phyloP scores from a whole-genome alignment of 768 basidiomycete genomes.

The Butyriboletus loyo region DNA sequence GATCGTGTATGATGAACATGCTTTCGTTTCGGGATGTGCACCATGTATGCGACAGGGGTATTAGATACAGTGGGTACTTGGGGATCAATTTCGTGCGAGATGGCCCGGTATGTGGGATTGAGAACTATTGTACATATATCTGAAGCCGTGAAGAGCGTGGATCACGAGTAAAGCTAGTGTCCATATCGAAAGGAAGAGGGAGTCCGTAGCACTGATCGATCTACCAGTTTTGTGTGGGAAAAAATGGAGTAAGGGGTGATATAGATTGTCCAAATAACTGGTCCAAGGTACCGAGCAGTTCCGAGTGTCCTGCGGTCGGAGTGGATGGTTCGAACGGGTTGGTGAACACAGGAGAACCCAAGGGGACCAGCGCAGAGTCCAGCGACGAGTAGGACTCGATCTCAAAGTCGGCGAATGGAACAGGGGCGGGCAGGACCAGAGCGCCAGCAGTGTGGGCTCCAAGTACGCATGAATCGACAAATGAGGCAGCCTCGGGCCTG shows the following conservation, averaged over 20 bases:
- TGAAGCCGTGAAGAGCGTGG: not conserved
- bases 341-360: conserved; percentile 29
- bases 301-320: conserved; percentile 1
- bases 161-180: not conserved
- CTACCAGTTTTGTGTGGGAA: conserved; percentile 14
- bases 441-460: conserved; percentile 11
- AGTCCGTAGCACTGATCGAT: not conserved
- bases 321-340: conserved; percentile 27
- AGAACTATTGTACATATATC: conserved; percentile 1
- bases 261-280: conserved; percentile 31
- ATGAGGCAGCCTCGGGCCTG: conserved; percentile 29
- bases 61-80: conserved; percentile 22
- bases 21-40: not conserved
- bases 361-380: conserved; percentile 8
- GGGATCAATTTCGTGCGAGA: conserved; percentile 3
- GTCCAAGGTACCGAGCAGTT: conserved; percentile 23
- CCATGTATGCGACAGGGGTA: conserved; percentile 1
- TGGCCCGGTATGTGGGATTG: conserved; percentile 5
- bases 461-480: conserved; percentile 27
- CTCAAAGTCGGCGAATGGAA: conserved; percentile 9
- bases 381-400: conserved; percentile 6
- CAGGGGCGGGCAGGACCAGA: not conserved
- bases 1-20: conserved; percentile 1
- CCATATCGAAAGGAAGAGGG: not conserved
- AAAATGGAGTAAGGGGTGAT: conserved; percentile 19